Base-by-base conservation (phyloP, 2,329 filamentous ascomycete genomes). In the Rosellinia necatrix region DNA sequence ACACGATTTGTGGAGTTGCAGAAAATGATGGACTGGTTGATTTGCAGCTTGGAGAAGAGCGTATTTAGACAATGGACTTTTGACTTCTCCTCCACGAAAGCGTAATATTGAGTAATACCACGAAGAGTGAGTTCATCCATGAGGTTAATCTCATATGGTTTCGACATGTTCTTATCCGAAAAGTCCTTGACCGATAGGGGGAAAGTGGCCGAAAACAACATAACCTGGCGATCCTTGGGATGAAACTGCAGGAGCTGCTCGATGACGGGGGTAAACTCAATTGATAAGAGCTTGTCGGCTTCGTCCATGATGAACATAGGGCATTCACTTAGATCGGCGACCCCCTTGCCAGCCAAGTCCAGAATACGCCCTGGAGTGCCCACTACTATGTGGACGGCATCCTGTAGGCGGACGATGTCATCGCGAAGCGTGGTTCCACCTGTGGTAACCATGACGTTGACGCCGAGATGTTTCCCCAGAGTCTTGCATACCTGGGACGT, bases 1-100 rank as follows among this genome's bases (percentile, higher is more conserved):
- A 99, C 94, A 64, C 94, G 91, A 75, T 97, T 97, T 50, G 94
- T 99, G 35, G 94, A 99, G 77, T 99, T 99, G 79, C 94, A 99
- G 80, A 99, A 99, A 73, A 99, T 99, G 78, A 99, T 99, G 61
- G 96, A 99, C 79, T 99, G 94, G 78, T 99, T 99, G 78, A 99
- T 99, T 76, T 99, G 93, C 13, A 99, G 86, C 76, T 97, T 96
- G 66, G 92, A 97, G 81, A 99, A 99, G 62, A 99, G 87, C 0
- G 94, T 99, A 79, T 99, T 99, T 64, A 99, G 79, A 74, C 94
- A 99, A 78, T 99, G 96, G 17, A 99, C 94, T 78, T 99, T 99
- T 73, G 97, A 91, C 78, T 97, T 97, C 78, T 99, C 94, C 75
- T 99, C 94, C 49, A 99, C 96, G 66, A 97, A 99, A 37, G 94